Percentiles rank a stretch among this genome's conserved stretches.
phyloP scores from a whole-genome alignment of 2,329 filamentous ascomycete genomes.

The Ophiostoma triangulosporum region DNA sequence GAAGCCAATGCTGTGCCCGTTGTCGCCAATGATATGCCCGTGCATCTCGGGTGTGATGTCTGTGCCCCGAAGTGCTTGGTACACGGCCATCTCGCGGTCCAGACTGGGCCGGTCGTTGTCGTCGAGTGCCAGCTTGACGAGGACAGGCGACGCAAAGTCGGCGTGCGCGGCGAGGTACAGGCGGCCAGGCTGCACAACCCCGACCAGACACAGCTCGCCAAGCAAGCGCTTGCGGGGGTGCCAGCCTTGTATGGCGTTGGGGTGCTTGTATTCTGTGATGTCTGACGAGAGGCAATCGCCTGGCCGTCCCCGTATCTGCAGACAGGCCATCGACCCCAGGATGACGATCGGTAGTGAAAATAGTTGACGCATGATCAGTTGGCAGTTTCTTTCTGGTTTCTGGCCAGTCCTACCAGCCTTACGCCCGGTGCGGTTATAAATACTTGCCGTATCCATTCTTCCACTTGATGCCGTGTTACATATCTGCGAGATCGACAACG shows the following conservation, averaged over 20 bases:
- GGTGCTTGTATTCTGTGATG: not conserved
- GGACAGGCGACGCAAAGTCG: conserved; percentile 2
- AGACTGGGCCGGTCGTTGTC: not conserved
- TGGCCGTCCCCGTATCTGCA: not conserved
- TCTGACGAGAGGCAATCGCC: not conserved
- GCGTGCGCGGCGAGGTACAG: conserved; percentile 9
- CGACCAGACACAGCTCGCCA: conserved; percentile 1
- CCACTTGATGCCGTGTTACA: not conserved
- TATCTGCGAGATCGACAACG: conserved; percentile 6
- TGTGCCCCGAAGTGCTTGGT: conserved; percentile 6
- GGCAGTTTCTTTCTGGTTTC: no score
- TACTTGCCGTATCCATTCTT: no score
- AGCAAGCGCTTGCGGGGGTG: conserved; percentile 8
- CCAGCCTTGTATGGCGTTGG: conserved; percentile 4
- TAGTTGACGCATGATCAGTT: no score
- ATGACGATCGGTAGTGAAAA: no score
- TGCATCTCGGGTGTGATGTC: not conserved
- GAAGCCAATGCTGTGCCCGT: not conserved
- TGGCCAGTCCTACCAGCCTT: no score
- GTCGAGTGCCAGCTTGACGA: conserved; percentile 9
- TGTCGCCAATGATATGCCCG: not conserved
- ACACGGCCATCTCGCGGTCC: conserved; percentile 7
- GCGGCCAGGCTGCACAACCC: conserved; percentile 8
- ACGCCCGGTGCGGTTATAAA: no score
- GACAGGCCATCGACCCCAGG: not conserved